Percentiles rank a stretch among this genome's conserved stretches.
Evolutionary conservation across 2,329 filamentous ascomycete species (phyloP).

Genomic region (Tolypocladium tropicale): DNA sequence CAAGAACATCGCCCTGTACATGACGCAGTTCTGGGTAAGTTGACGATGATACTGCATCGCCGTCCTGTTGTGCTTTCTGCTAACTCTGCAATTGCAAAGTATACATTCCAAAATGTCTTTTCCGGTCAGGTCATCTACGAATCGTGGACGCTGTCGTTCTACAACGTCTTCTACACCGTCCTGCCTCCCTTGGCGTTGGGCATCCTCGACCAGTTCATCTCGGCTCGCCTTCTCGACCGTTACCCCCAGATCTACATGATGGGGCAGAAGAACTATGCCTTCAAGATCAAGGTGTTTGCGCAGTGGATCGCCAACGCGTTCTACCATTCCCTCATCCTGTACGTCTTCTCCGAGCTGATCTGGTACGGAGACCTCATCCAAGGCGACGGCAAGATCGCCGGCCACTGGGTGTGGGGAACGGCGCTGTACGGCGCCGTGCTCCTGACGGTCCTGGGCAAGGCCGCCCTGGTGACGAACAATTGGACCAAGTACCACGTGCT

Average conservation of each 20-base stretch:
- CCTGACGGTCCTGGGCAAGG: slow-evolving; percentile 87
- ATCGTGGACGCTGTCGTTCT: slow-evolving; percentile 98
- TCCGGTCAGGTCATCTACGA: slow-evolving; percentile 97
- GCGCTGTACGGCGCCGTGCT: slow-evolving; percentile 92
- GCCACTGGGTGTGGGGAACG: slow-evolving; percentile 97
- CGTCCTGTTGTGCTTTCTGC: background rate
- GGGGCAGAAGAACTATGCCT: slow-evolving; percentile 87
- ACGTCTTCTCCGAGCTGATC: slow-evolving; percentile 72
- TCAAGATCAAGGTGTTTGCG: slow-evolving; percentile 84
- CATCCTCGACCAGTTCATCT: slow-evolving; percentile 96
- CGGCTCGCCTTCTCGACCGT: slow-evolving; percentile 81
- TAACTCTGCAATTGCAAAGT: slow-evolving; percentile 44
- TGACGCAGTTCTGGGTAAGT: slow-evolving; percentile 97
- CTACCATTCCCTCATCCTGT: slow-evolving; percentile 91
- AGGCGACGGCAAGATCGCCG: slow-evolving; percentile 68
- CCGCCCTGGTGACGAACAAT: slow-evolving; percentile 87
- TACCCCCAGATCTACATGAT: slow-evolving; percentile 94
- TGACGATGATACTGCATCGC: background rate
- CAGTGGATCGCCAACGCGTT: slow-evolving; percentile 91
- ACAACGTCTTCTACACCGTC: slow-evolving; percentile 97
- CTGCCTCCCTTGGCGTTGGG: slow-evolving; percentile 88
- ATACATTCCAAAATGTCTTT: slow-evolving; percentile 96
- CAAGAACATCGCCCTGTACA: slow-evolving; percentile 97
- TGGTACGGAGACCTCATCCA: slow-evolving; percentile 74
- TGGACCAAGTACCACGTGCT: slow-evolving; percentile 98